Conservation (phyloP, 129 eudicot species). For the Sambucus nigra region DNA sequence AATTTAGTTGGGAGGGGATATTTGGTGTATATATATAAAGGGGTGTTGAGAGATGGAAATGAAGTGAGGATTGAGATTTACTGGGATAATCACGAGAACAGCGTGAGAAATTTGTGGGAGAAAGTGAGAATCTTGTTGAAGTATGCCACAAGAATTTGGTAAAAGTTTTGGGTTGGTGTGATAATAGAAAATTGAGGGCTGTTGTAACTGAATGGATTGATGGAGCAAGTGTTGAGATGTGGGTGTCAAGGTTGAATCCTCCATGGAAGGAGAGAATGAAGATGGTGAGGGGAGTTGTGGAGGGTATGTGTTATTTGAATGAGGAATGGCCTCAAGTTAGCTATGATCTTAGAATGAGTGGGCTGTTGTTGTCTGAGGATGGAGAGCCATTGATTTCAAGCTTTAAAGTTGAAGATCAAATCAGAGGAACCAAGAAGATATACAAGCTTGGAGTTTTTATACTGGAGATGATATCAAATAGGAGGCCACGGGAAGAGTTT, state of each 20-base stretch:
- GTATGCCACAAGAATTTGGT: slow-evolving; percentile 25
- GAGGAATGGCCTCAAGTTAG: slow-evolving; percentile 29
- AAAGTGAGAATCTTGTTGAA: slow-evolving; percentile 13
- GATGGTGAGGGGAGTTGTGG: slow-evolving; percentile 13
- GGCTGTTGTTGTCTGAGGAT: slow-evolving; percentile 15
- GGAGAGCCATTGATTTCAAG: slow-evolving; percentile 27
- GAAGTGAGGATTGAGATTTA: slow-evolving; percentile 23
- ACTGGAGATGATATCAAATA: slow-evolving; percentile 19
- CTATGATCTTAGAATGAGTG: slow-evolving; percentile 18
- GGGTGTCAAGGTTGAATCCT: slow-evolving; percentile 18
- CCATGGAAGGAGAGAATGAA: slow-evolving; percentile 23
- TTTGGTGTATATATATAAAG: slow-evolving; percentile 14
- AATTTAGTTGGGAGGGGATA: slow-evolving; percentile 11
- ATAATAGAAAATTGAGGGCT: slow-evolving; percentile 15
- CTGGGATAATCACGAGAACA: slow-evolving; percentile 4
- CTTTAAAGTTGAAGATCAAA: slow-evolving; percentile 17
- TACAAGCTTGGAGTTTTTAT: slow-evolving; percentile 21
- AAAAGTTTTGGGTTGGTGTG: slow-evolving; percentile 28
- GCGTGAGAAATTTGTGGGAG: slow-evolving; percentile 14
- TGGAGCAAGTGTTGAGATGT: slow-evolving; percentile 16
- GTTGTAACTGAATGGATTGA: slow-evolving; percentile 20
- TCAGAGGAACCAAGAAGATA: slow-evolving; percentile 12
- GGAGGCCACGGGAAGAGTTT: slow-evolving; percentile 15
- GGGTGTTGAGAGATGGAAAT: slow-evolving; percentile 23
- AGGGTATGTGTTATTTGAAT: slow-evolving; percentile 19